Evolutionary conservation across 768 basidiomycete species (phyloP), one percentile per base, ranked within the genome.

Genomic region (Lactifluus pinguis): DNA sequence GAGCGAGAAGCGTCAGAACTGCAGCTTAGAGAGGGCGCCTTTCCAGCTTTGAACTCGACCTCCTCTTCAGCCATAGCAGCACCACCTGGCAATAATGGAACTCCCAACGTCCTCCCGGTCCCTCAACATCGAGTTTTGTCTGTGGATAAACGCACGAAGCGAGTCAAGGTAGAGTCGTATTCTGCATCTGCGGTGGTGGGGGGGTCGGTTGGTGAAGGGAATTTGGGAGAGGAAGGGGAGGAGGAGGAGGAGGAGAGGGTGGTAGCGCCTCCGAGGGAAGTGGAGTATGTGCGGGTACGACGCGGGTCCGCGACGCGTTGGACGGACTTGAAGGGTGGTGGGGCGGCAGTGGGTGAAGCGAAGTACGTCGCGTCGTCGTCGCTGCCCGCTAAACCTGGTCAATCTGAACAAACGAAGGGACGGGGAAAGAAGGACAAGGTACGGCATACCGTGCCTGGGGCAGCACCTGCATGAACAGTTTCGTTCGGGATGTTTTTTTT

Each of bases 21-120:
- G 32, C 58, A 47, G 8, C 9, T 39, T 25, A 52, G 62, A 2
- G 62, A 55, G 32, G 63, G 65, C 29, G 59, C 62, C 49, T 60
- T 65, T 50, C 65, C 65, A 1, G 51, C 52, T 30, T 55, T 65
- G 11, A 39, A 21, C 8, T 21, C 19, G 8, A 1, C 25, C 25
- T 25, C 25, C 25, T 25, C 25, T 25, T 25, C 25, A 25, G 25
- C 25, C 25, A 1, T 25, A 25, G 25, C 25, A 25, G 25, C 2
- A 25, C 25, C 2, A 25, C 25, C 25, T 25, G 25, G 25, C 25
- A 25, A 25, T 25, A 25, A 25, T 25, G 25, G 25, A 25, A 25
- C 25, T 25, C 25, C 25, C 25, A 25, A 25, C 25, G 25, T 25
- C 25, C 25, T 25, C 25, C 25, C 25, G 2, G 25, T 25, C 25